Base-by-base conservation (phyloP, 2,329 filamentous ascomycete species). In the Paecilomyces sp. region DNA sequence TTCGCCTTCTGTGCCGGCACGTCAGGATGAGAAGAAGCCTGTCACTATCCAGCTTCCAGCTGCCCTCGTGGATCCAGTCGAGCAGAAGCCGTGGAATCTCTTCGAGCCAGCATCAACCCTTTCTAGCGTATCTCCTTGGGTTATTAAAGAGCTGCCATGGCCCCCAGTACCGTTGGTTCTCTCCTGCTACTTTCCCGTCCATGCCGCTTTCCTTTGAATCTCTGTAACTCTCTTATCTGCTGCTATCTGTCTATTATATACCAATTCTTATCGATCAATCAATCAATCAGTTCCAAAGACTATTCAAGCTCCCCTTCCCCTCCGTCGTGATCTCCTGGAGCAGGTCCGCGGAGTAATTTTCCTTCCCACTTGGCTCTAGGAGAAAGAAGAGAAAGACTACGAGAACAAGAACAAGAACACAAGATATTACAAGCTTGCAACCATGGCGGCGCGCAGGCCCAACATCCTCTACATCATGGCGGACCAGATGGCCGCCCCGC, bases 391-490 rank as follows among this genome's bases (percentile, higher is more conserved):
- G n/a, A 47, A 8, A 33, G 31, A 33, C 6, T 7, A 31, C 6
- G 9, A 33, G 3, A 33, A 33, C 8, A 3, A 33, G 31, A 33
- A 33, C 11, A 33, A 8, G 31, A 33, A 7, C 12, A 33, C 11
- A 33, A 8, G 31, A 33, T 33, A 33, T 8, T 11, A 33, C 3
- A 5, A 33, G n/a, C 41, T 18, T 9, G 11, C 25, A 59, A 67
- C 50, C 67, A 75, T 75, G 73, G 69, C 71, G 55, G 62, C 71
- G 61, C 80, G 80, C 66, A 83, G 82, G 72, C 89, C 89, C 62
- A 92, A 92, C 75, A 90, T 93, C 66, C 81, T 92, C 54, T 96
- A 94, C 81, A 95, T 97, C 79, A 96, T 97, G 92, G 92, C 92
- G 58, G 92, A 97, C 77, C 92, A 97, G 79, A 86, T 97, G 74